Evolutionary conservation across 2,329 filamentous ascomycete genomes (phyloP), one percentile per base, ranked within the genome.

Genomic region (Talaromyces atroroseus): DNA sequence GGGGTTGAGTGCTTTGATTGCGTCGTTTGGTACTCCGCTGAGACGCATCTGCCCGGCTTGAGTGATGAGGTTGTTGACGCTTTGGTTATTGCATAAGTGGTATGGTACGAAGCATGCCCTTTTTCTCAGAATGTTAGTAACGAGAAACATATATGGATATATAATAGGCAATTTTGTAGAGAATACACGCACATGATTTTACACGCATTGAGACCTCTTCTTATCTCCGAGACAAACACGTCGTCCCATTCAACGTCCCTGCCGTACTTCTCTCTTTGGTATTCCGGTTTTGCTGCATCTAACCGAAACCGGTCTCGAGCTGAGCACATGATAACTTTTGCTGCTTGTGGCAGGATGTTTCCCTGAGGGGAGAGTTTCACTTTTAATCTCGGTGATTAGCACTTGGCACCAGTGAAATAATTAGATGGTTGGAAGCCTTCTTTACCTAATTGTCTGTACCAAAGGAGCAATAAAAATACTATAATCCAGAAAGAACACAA

Each of bases 1-100:
- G 0, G 83, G 79, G 63, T 86, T 82, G 58, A 86, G 74, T 66
- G 84, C 81, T 54, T 75, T 71, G 24, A 87, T 71, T 8, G 87
- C 70, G 65, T 88, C 85, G 64, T 87, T 87, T 7, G 79, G 77
- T 3, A 80, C 69, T 36, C 78, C 78, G 55, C 76, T 67, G 3
- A 76, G 71, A 12, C 68, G 59, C 78, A 89, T 47, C 32, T 53
- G 83, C 5, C 80, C 78, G 26, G 84, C 86, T 74, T 70, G 68
- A 2, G 67, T 65, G 40, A 66, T 66, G 11, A 67, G 54, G 56
- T 68, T 67, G 45, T 64, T 63, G 55, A 54, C 49, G 6, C 40
- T 57, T 42, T 64, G 58, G 32, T 56, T 58, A 18, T 48, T 46
- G 50, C 61, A 61, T 11, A 61, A 29, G 56, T 58, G 62, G 49